Base-by-base conservation (phyloP, 208 protist species). In the Crithidia expoeki region DNA sequence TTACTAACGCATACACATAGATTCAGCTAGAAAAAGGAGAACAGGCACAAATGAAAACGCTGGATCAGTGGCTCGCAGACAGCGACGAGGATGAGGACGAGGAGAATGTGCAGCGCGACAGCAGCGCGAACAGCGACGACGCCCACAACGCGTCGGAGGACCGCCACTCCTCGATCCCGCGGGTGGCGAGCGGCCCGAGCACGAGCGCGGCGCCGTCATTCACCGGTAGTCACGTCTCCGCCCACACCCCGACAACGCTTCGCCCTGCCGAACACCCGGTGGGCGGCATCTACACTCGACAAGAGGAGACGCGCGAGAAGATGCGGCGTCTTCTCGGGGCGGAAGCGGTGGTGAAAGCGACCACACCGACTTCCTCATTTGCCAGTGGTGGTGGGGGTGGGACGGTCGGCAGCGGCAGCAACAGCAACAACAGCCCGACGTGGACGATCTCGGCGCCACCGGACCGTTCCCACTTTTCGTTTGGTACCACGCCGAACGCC, bases 51-150 rank as follows among this genome's bases (percentile, higher is more conserved):
- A 93, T 90, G 84, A 93, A 90, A 57, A 82, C 80, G 28, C 83
- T 93, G 16, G 79, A 86, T 57, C 80, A 93, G 23, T 93, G 83
- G 82, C 74, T 93, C 5, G 80, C 68, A 47, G 71, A 76, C 36
- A 68, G 50, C 16, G 80, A 83, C 25, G 70, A 83, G 19, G 71
- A 68, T 4, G 68, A 55, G 0, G 34, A 47, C 36, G 55, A 25
- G 33, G 50, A 68, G 16, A 50, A 61, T 12, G 61, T 44, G 38
- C 34, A 34, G 33, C 56, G 25, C 34, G 33, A 27, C 70, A 63
- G 61, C 53, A 47, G 52, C 21, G 58, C 27, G 21, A 56, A 53
- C 61, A 61, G 51, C 11, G 49, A 53, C 61, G 61, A 50, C 11
- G 58, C 36, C 38, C 60, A 7, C 30, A 75, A 56, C 46, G 27